Percentiles rank a stretch among this genome's conserved stretches.
These are phyloP conservation scores for Brassica balearica DNA, from an alignment of 441 rosid genomes.

Conservation along the genomic window DNA sequence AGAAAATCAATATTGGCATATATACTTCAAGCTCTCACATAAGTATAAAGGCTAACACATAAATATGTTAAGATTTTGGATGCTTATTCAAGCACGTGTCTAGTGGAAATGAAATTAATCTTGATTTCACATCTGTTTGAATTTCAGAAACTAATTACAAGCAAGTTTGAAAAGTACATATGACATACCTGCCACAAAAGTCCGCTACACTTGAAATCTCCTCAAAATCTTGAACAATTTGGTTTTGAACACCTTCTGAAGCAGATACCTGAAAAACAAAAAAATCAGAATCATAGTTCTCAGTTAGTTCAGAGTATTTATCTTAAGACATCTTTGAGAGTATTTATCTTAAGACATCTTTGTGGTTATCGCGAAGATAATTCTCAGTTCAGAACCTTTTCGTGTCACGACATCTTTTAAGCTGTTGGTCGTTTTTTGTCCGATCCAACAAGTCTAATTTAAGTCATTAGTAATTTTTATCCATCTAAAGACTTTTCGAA, in stretches of 20 bases:
- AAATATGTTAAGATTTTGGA: neutral
- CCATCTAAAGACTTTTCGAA: neutral
- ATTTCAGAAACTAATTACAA: neutral
- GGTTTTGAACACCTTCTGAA: neutral
- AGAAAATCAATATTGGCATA: neutral
- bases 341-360: no score
- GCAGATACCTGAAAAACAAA: neutral
- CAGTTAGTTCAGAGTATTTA: neutral
- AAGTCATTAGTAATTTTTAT: neutral
- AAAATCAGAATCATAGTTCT: neutral
- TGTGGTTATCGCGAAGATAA: no score
- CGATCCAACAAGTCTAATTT: neutral
- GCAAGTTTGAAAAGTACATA: neutral
- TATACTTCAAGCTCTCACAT: neutral
- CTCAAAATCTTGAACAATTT: neutral
- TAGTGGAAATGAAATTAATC: neutral
- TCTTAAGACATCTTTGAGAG: neutral
- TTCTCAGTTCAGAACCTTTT: no score
- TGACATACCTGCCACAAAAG: neutral
- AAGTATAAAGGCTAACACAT: neutral
- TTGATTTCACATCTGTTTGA: neutral
- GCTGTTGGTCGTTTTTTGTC: neutral
- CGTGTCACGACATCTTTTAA: neutral
- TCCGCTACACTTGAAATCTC: neutral
- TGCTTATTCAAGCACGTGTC: neutral